Evolutionary conservation across 768 basidiomycete genomes (phyloP).

Genomic region (Asterophora lycoperdoides): DNA sequence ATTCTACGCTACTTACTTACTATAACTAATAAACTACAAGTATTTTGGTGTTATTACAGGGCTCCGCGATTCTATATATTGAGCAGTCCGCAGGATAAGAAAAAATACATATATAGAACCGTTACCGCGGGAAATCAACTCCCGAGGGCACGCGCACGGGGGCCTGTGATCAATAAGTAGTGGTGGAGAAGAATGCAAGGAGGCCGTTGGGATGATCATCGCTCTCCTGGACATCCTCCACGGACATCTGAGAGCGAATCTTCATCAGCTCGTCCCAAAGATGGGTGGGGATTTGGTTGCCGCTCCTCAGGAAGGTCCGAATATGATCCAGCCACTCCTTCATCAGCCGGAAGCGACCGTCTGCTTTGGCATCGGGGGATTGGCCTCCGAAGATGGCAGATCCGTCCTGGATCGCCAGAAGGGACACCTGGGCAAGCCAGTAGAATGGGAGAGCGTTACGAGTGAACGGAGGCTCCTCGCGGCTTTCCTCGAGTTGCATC

Average conservation of each 20-base stretch:
- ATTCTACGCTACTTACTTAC: constrained; percentile 1
- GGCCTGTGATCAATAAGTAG: not conserved
- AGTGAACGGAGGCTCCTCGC: constrained; percentile 34
- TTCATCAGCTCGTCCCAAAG: constrained; percentile 48
- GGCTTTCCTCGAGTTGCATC: constrained; percentile 22
- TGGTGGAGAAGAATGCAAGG: constrained; percentile 21
- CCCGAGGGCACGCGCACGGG: not conserved
- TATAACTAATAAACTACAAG: constrained; percentile 3
- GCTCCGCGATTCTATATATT: not conserved
- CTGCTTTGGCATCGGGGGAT: constrained; percentile 21
- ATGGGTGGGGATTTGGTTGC: constrained; percentile 38
- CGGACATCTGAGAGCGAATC: constrained; percentile 26
- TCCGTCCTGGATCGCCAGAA: constrained; percentile 50
- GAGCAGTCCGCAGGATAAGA: not conserved
- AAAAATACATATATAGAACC: not conserved
- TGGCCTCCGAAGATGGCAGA: constrained; percentile 18
- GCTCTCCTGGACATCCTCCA: constrained; percentile 9
- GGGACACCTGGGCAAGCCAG: constrained; percentile 56
- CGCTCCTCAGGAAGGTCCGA: constrained; percentile 39
- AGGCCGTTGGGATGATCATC: constrained; percentile 19
- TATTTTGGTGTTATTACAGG: constrained; percentile 1
- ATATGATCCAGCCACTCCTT: constrained; percentile 50
- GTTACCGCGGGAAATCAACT: constrained; percentile 1
- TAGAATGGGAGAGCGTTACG: constrained; percentile 53
- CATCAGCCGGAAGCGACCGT: constrained; percentile 42